Base-by-base conservation (phyloP, 2,329 filamentous ascomycete species). In the Amauroascus verrucosus region DNA sequence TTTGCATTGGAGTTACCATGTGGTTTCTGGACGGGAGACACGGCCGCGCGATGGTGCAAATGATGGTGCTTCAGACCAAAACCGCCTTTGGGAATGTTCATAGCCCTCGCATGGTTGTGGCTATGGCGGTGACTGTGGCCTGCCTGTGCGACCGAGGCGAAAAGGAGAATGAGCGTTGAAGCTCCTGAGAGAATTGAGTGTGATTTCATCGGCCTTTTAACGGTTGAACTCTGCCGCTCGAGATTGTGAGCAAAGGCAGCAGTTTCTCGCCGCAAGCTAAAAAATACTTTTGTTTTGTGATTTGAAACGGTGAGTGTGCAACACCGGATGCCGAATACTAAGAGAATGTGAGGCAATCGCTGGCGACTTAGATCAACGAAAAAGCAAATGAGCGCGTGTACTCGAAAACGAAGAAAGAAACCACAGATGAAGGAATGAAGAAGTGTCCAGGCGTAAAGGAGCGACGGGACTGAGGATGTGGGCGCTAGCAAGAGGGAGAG, bases 111-210 rank as follows among this genome's bases (percentile, higher is more conserved):
- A 46, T 52, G 50, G 32, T 16, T 16, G 30, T 51, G 48, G 6
- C 24, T n/a, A 35, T 38, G 33, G 4, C 50, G 24, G 16, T 46
- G 41, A 6, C 38, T 28, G 26, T 37, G 49, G 20, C 63, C 59
- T 26, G 57, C 56, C 11, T 48, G 33, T 33, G 58, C 57, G 41
- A 63, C 62, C 20, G 67, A 60, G 44, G 65, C 65, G 54, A 68
- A 58, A 55, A 72, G 61, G n/a, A 67, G 62, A 41, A 72, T 58
- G 47, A 72, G 62, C 55, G 65, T 65, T 35, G 62, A 63, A 18
- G 67, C 63, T 57, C 63, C 57, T 53, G 62, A 60, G n/a, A 64
- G 60, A 51, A 64, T 54, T 55, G 67, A 62, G 53, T 62, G 55
- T 53, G 68, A 59, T 63, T 66, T 69, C 68, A 70, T 70, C 41